Base-by-base conservation (phyloP, 352 stramenopile species). In the Phytophthora boehmeriae region DNA sequence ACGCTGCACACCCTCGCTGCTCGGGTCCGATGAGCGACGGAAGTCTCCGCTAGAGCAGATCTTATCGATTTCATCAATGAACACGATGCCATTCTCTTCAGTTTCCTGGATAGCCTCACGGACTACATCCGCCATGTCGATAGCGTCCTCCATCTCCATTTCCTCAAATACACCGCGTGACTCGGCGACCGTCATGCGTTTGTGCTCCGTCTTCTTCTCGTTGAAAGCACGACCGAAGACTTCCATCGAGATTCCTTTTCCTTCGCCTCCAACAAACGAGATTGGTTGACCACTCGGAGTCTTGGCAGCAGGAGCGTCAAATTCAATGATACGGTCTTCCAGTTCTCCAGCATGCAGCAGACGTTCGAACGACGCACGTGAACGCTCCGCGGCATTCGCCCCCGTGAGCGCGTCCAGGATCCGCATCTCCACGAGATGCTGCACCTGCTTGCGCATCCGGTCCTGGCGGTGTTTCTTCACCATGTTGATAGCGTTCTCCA, bases 31-130 rank as follows among this genome's bases (percentile, higher is more conserved):
- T 13, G 90, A 89, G 42, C 91, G 80, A 54, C 91, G 80, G 70
- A 95, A 98, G 69, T 99, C 96, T 58, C 92, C 93, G 27, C 88
- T 95, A 38, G 96, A 98, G 70, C 97, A 98, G 63, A 99, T 99
- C 80, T 99, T 99, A 76, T 99, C 98, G 62, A 99, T 99, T 72
- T 99, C 98, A 77, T 99, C 98, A 63, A 99, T 99, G 72, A 99
- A 99, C 28, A 99, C 98, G 67, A 99, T 99, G 13, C 98, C 98
- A 56, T 97, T 98, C 80, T 99, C 95, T 71, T 99, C 97, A 5
- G 98, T 98, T 65, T 96, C 83, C n/a, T 73, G 72, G 39, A 96
- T 92, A 10, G 87, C 85, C 45, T 96, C 85, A 30, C 83, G 82
- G 63, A 95, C 76, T 5, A 97, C 88, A 49, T 97, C 89, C 47